phyloP scores from a whole-genome alignment of 306 rosid species.

The Fagus sylvatica region DNA sequence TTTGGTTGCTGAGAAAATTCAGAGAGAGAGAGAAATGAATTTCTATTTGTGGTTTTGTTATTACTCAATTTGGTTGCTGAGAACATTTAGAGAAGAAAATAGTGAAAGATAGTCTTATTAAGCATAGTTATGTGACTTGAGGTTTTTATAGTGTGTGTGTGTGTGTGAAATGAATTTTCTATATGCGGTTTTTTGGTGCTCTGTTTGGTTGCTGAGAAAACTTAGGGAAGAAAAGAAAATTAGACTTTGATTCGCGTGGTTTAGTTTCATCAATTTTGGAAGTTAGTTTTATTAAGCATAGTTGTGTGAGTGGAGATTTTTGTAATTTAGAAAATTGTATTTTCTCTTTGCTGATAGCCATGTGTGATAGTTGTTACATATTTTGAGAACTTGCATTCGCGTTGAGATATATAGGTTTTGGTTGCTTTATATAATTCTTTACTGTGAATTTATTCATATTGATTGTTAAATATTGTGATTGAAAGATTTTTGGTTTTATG shows the following conservation, averaged over 20 bases:
- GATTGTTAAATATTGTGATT: background rate
- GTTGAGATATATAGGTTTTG: background rate
- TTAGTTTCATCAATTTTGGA: too few relatives aligned
- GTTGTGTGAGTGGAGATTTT: background rate
- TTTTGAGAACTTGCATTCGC: background rate
- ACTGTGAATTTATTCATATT: background rate
- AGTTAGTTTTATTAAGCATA: background rate
- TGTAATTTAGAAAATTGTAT: background rate
- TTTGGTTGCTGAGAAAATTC: conserved; percentile 9
- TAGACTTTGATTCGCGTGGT: too few relatives aligned
- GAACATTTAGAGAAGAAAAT: background rate
- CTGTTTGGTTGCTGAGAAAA: conserved; percentile 11
- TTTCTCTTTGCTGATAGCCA: background rate
- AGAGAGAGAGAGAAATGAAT: background rate
- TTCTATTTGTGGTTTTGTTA: too few relatives aligned
- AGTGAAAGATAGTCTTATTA: too few relatives aligned
- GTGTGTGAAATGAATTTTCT: background rate
- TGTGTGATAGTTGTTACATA: background rate
- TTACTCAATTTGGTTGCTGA: too few relatives aligned
- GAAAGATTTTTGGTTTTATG: background rate
- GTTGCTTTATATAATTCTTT: background rate
- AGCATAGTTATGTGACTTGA: too few relatives aligned
- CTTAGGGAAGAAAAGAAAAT: background rate
- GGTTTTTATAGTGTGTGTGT: too few relatives aligned
- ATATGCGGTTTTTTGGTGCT: background rate